Base-by-base conservation (phyloP, 2,329 filamentous ascomycete genomes). In the Trichothecium sympodiale region DNA sequence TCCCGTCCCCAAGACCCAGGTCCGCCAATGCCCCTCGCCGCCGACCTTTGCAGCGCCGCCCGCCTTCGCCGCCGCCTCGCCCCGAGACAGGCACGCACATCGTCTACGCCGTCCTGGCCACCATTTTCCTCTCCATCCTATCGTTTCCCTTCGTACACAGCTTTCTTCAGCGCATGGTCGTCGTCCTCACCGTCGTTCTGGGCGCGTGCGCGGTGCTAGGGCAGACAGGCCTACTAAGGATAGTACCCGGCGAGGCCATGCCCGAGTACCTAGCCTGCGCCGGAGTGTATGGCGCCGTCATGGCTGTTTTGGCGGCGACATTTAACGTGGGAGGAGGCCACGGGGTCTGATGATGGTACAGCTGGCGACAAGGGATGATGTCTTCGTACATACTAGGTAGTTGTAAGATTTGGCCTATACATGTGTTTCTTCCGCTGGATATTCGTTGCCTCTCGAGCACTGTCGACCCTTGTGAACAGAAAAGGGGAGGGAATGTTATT, bases 91-190 rank as follows among this genome's bases (percentile, higher is more conserved):
- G 10, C 15, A 26, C 28, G 12, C 33, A 39, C 18, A 17, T 44
- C 10, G 40, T 35, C 4, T 30, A 52, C 8, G 50, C 45, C 16
- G 42, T 47, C 16, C 42, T 48, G 18, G 37, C 46, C 12, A 51
- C 49, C 0, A 58, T 80, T 2, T 53, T 80, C 5, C 54, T 75
- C 1, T 76, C 77, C 0, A 59, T 79, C 2, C 46, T 80, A 8
- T 65, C 71, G 1, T 81, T 80, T 46, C 53, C 64, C 5, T 60
- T 76, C 16, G 69, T 80, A 15, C 62, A 67, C 0, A 65, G 67
- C 5, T 74, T 78, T 40, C 49, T 68, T 0, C 71, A 68, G 2
- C 64, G 75, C n/a, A 62, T 80, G 43, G 65, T 67, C 0, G 65
- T 80, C 3, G 67, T 76, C 2, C 46, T 67, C 4, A 56, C 79